Conservation (phyloP, 2,329 filamentous ascomycete species). For the Aspergillus caelatus region DNA sequence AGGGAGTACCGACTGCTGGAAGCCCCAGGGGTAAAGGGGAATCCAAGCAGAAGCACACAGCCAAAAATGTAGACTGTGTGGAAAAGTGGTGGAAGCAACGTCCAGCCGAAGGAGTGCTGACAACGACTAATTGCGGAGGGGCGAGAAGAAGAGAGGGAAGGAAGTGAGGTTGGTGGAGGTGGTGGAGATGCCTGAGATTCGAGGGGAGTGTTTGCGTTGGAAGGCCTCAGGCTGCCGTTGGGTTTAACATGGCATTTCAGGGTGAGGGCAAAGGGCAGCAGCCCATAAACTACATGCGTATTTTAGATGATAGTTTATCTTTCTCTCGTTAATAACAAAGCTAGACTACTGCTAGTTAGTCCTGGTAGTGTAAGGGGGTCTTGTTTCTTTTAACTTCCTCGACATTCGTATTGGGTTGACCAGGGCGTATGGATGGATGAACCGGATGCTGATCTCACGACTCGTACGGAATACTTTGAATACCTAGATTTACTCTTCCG, state of each 20-base stretch:
- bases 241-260: slow-evolving; percentile 13
- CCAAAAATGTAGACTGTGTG: slow-evolving; percentile 3
- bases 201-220: slow-evolving; percentile 8
- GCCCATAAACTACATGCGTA: background rate
- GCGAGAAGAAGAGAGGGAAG: slow-evolving; percentile 12
- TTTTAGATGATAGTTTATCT: background rate
- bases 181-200: slow-evolving; percentile 16
- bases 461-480: background rate
- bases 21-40: slow-evolving; percentile 18
- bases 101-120: slow-evolving; percentile 10
- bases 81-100: slow-evolving; percentile 4
- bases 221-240: slow-evolving; percentile 25
- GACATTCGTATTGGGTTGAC: slow-evolving; percentile 2
- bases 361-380: background rate
- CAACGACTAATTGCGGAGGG: slow-evolving; percentile 16
- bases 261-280: background rate
- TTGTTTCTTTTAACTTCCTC: background rate
- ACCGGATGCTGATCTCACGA: slow-evolving; percentile 7
- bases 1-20: slow-evolving; percentile 21
- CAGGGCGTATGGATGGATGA: background rate
- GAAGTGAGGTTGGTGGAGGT: slow-evolving; percentile 14
- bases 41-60: slow-evolving; percentile 21
- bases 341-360: background rate
- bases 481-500: background rate
- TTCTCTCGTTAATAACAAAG: background rate